phyloP scores from a whole-genome alignment of 305 asterid genomes.

The Stenogyne calaminthoides region DNA sequence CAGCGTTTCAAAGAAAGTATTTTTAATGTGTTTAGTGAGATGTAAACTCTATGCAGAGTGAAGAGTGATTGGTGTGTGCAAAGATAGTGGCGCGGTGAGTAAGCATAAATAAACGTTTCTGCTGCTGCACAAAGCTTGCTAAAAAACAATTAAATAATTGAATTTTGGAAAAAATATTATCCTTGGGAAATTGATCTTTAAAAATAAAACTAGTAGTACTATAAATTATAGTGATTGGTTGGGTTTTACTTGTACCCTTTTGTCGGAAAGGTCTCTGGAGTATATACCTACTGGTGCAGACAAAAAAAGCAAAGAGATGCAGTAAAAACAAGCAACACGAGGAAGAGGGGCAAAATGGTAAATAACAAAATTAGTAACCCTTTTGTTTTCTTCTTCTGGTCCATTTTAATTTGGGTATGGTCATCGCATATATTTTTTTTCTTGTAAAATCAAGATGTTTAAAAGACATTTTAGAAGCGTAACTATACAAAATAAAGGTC shows the following conservation, averaged over 20 bases:
- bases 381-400: too few relatives aligned
- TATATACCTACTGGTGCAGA: constrained; percentile 14
- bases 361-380: too few relatives aligned
- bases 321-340: too few relatives aligned
- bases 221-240: not conserved
- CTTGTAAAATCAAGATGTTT: too few relatives aligned
- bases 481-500: too few relatives aligned
- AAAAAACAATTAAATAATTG: constrained; percentile 33
- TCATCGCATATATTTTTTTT: too few relatives aligned
- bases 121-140: constrained; percentile 40
- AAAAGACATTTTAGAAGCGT: too few relatives aligned
- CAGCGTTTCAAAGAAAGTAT: not conserved
- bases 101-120: constrained; percentile 52
- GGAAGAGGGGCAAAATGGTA: too few relatives aligned
- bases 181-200: constrained; percentile 4
- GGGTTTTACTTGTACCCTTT: constrained; percentile 16
- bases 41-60: constrained; percentile 38
- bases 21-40: constrained; percentile 12
- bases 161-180: constrained; percentile 16
- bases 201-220: not conserved
- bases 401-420: too few relatives aligned
- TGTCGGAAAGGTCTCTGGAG: constrained; percentile 2
- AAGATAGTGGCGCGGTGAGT: constrained; percentile 53
- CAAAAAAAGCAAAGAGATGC: too few relatives aligned
- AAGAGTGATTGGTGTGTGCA: constrained; percentile 39